phyloP scores from a whole-genome alignment of 2,329 filamentous ascomycete genomes.

The Sporothrix euskadiensis region DNA sequence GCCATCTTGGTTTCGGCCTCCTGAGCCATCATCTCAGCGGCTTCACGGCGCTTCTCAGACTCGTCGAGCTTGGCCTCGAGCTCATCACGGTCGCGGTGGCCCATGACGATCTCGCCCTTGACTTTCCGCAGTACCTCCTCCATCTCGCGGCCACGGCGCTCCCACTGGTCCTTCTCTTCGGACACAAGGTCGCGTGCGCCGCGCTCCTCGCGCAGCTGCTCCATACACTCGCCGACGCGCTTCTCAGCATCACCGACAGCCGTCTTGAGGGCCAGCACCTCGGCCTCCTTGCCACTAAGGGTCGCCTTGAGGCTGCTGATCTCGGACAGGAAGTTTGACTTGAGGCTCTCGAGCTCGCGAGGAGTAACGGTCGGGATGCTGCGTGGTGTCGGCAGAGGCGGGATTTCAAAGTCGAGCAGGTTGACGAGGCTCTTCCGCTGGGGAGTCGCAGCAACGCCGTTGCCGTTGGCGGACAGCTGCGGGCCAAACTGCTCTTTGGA shows the following conservation, averaged over 20 bases:
- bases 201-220: constrained; percentile 77
- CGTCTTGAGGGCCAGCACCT: constrained; percentile 81
- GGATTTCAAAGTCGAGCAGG: constrained; percentile 87
- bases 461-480: neutral
- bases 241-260: constrained; percentile 89
- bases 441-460: constrained; percentile 43
- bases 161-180: constrained; percentile 78
- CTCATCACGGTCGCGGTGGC: constrained; percentile 78
- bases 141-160: constrained; percentile 81
- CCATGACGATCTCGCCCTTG: constrained; percentile 75
- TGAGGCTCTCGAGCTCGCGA: constrained; percentile 87
- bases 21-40: constrained; percentile 72
- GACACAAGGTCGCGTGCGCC: constrained; percentile 68
- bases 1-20: constrained; percentile 76
- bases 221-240: constrained; percentile 81
- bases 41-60: constrained; percentile 70
- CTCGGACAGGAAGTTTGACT: constrained; percentile 86
- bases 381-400: constrained; percentile 87
- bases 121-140: constrained; percentile 77
- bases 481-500: constrained; percentile 40
- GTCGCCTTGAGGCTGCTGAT: constrained; percentile 93
- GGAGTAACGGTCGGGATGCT: constrained; percentile 89
- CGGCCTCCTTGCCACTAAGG: constrained; percentile 87
- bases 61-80: constrained; percentile 75
- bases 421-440: constrained; percentile 59